phyloP scores from a whole-genome alignment of 78 protist genomes.

The Paulinella micropora region DNA sequence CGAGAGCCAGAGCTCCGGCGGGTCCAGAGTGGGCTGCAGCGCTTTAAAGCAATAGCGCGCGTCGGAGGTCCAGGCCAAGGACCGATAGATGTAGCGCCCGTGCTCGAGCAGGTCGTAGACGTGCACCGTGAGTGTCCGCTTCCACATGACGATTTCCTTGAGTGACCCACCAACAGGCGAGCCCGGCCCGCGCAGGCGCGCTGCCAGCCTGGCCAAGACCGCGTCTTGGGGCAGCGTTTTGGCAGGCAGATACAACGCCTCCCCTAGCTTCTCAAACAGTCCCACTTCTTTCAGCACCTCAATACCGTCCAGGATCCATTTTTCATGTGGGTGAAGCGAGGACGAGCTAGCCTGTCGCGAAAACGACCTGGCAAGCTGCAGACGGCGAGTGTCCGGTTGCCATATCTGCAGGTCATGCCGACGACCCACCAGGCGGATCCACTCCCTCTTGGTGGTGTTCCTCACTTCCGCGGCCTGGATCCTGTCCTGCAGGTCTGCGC shows the following conservation, averaged over 20 bases:
- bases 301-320: no score
- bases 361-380: no score
- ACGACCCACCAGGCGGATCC: background rate
- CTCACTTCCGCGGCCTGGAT: background rate
- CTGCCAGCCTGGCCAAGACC: no score
- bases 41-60: background rate
- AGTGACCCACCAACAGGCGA: background rate
- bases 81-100: conserved; percentile 39
- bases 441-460: background rate
- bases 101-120: conserved; percentile 4
- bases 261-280: no score
- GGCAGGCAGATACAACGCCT: no score
- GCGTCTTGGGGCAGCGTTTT: no score
- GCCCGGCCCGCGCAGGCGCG: no score
- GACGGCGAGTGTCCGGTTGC: background rate
- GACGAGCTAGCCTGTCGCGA: no score
- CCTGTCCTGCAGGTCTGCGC: background rate
- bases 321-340: no score
- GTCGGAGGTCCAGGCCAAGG: conserved; percentile 24
- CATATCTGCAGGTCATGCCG: background rate
- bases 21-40: conserved; percentile 26
- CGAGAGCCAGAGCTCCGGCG: no score
- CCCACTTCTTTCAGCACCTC: no score
- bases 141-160: background rate
- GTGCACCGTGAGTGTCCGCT: background rate